phyloP scores from a whole-genome alignment of 1,284 basidiomycete species.

The Amylostereum areolatum region DNA sequence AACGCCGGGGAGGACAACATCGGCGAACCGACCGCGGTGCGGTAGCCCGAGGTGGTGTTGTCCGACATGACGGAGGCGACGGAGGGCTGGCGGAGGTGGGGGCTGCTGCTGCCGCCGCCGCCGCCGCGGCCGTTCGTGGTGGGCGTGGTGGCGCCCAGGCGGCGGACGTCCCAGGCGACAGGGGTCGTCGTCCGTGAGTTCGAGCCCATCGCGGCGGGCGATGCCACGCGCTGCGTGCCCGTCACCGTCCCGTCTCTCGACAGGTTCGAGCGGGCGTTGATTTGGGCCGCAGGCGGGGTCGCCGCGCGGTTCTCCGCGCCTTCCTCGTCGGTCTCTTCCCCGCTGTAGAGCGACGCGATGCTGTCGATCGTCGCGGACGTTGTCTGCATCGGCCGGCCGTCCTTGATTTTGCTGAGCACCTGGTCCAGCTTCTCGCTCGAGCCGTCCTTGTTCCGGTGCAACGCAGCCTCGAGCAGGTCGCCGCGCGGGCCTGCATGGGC shows the following conservation, averaged over 20 bases:
- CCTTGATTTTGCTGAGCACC: constrained; percentile 73
- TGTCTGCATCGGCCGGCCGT: constrained; percentile 24
- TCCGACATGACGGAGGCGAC: constrained; percentile 64
- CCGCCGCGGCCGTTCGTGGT: constrained; percentile 17
- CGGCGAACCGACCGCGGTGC: constrained; percentile 37
- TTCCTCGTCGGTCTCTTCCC: constrained; percentile 28
- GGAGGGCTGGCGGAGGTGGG: constrained; percentile 50
- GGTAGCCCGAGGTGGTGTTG: constrained; percentile 37
- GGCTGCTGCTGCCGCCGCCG: constrained; percentile 6
- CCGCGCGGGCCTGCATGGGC: constrained; percentile 28
- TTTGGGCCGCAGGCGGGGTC: constrained; percentile 4
- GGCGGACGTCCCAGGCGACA: constrained; percentile 11
- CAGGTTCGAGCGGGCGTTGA: constrained; percentile 29
- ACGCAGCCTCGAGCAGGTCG: constrained; percentile 61
- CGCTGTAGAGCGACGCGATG: constrained; percentile 50
- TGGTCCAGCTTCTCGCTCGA: constrained; percentile 73
- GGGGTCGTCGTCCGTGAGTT: constrained; percentile 24
- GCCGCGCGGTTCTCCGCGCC: constrained; percentile 17
- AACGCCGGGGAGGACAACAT: constrained; percentile 13
- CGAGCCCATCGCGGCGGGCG: constrained; percentile 15
- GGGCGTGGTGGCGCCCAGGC: constrained; percentile 32
- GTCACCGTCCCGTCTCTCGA: constrained; percentile 27
- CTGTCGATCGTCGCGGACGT: constrained; percentile 19
- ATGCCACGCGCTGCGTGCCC: constrained; percentile 16
- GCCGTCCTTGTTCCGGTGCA: constrained; percentile 48